These are phyloP conservation scores for Xylaria sp. DNA, from an alignment of 2,329 filamentous ascomycete genomes.

Conservation along the genomic window DNA sequence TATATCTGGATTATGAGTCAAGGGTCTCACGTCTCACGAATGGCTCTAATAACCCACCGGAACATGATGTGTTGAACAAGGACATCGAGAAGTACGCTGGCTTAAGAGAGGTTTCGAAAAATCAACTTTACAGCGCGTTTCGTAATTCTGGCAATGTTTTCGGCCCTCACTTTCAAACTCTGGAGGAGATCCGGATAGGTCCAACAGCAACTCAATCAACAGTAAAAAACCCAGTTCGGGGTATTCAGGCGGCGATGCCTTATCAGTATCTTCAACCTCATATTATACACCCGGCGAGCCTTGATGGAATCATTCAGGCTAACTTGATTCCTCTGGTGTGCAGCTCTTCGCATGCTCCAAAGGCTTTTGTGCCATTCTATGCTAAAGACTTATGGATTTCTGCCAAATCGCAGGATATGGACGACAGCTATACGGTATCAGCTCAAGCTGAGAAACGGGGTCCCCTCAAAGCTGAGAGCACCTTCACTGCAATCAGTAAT, in stretches of 20 bases:
- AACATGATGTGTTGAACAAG: background rate
- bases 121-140: constrained; percentile 33
- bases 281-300: constrained; percentile 38
- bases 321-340: constrained; percentile 33
- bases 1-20: constrained; percentile 32
- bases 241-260: constrained; percentile 31
- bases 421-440: constrained; percentile 30
- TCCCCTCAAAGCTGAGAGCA: constrained; percentile 31
- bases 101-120: constrained; percentile 18
- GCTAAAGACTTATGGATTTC: constrained; percentile 35
- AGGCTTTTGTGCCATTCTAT: constrained; percentile 35
- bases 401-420: constrained; percentile 21
- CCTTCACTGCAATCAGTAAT: constrained; percentile 31
- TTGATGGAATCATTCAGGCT: constrained; percentile 39
- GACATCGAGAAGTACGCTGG: background rate
- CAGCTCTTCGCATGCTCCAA: constrained; percentile 3
- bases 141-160: constrained; percentile 34
- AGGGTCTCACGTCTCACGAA: constrained; percentile 1
- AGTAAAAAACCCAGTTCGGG: constrained; percentile 30
- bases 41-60: background rate
- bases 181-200: constrained; percentile 31
- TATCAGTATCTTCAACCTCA: constrained; percentile 36
- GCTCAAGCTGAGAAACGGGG: constrained; percentile 27
- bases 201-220: constrained; percentile 18
- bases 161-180: constrained; percentile 37